Evolutionary conservation across 139 green algal species (phyloP).

Genomic region (Spirogloea muscicola): DNA sequence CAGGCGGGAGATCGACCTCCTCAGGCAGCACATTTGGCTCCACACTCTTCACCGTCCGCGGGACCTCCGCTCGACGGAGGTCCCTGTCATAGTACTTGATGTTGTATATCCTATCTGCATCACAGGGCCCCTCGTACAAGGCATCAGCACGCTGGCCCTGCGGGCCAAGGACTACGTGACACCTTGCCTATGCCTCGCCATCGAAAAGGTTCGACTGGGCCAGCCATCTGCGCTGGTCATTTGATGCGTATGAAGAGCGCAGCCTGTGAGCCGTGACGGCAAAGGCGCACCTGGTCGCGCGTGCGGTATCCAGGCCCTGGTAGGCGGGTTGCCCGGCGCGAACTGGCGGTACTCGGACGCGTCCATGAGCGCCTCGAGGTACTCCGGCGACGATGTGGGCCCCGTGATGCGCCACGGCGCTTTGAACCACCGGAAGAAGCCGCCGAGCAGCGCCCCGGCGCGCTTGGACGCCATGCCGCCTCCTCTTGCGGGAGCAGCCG

Average conservation of each 20-base stretch:
- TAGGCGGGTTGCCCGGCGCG: not conserved
- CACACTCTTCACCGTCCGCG: not conserved
- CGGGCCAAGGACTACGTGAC: no score
- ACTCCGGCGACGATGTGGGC: not conserved
- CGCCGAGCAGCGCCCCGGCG: no score
- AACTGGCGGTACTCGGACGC: not conserved
- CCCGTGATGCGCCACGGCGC: not conserved
- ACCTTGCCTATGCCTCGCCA: no score
- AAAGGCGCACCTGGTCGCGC: no score
- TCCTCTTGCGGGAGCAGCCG: no score
- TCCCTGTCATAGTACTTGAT: conserved; percentile 5
- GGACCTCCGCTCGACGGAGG: not conserved
- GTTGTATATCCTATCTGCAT: not conserved
- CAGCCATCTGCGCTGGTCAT: no score
- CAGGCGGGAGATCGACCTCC: not conserved
- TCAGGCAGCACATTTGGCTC: not conserved
- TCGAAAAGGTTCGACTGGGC: no score
- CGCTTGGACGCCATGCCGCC: no score
- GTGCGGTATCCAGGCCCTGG: not conserved
- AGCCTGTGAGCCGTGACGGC: no score
- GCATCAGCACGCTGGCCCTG: no score
- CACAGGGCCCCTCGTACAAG: no score
- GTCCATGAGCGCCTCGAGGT: not conserved
- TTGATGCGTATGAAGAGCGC: no score
- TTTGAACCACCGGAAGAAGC: not conserved